These are phyloP conservation scores for Talaromyces islandicus DNA, from an alignment of 2,329 filamentous ascomycete species.

Conservation along the genomic window DNA sequence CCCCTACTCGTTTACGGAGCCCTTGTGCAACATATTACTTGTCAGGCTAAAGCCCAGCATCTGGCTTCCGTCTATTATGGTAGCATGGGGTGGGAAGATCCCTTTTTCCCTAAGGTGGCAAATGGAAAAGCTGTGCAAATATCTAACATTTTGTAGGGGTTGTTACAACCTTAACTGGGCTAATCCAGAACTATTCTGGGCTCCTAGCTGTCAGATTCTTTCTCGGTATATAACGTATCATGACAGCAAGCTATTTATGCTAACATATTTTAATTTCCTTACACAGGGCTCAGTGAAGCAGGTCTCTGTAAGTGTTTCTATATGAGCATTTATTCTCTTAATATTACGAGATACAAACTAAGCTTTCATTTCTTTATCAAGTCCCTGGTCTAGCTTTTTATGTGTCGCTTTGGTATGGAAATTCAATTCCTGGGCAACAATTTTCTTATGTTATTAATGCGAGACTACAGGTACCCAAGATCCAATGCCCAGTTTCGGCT, in stretches of 20 bases:
- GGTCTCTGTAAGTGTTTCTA: constrained; percentile 16
- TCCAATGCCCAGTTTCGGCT: constrained; percentile 38
- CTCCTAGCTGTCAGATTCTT: constrained; percentile 45
- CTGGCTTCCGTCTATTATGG: constrained; percentile 27
- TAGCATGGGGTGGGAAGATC: constrained; percentile 41
- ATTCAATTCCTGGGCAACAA: neutral
- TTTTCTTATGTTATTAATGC: neutral
- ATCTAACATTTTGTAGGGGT: neutral
- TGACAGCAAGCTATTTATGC: neutral
- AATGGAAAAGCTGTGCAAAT: neutral
- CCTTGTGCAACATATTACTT: constrained; percentile 23
- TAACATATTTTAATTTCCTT: neutral
- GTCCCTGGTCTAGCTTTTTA: constrained; percentile 39
- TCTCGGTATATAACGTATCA: constrained; percentile 21
- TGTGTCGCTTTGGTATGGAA: constrained; percentile 31
- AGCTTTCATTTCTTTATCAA: neutral
- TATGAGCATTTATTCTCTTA: constrained; percentile 3
- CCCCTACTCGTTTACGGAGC: constrained; percentile 17
- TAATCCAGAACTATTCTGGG: constrained; percentile 41
- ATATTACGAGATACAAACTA: neutral
- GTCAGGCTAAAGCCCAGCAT: constrained; percentile 24
- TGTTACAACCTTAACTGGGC: constrained; percentile 41
- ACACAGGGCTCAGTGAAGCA: neutral
- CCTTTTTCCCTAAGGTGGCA: constrained; percentile 16
- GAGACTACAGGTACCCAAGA: constrained; percentile 33